Conservation (phyloP, 345 rosid genomes). For the Bruguiera parviflora region DNA sequence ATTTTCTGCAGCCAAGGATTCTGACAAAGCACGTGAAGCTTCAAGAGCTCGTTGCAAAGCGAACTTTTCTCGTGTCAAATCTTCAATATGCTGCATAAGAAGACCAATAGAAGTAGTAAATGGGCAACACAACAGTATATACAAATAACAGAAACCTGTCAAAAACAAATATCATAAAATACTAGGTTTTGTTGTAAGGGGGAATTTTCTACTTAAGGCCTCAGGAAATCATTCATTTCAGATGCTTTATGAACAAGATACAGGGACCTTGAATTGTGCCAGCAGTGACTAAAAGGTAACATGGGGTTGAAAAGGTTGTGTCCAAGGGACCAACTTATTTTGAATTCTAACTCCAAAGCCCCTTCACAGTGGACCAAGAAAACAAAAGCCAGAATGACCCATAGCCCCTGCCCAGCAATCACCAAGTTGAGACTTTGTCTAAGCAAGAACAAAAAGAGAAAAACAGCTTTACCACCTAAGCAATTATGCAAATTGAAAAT, state of each 20-base stretch:
- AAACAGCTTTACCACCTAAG: too few species aligned
- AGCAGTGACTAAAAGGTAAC: background rate
- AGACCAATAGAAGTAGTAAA: slow-evolving; percentile 2
- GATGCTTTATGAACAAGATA: background rate
- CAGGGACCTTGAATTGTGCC: background rate
- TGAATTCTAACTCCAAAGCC: background rate
- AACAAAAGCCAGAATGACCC: background rate
- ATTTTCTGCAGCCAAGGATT: slow-evolving; percentile 95
- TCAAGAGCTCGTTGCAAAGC: slow-evolving; percentile 95
- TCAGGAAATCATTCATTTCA: background rate
- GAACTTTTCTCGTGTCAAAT: slow-evolving; percentile 92
- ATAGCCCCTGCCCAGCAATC: background rate
- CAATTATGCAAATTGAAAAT: too few species aligned
- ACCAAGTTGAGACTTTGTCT: background rate
- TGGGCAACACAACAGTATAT: background rate
- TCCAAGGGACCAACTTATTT: slow-evolving; percentile 2
- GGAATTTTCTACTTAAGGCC: background rate
- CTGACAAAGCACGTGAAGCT: slow-evolving; percentile 84
- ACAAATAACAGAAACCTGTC: too few species aligned
- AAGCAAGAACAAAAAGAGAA: background rate
- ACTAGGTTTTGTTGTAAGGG: too few species aligned
- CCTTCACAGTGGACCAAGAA: background rate
- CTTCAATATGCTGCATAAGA: slow-evolving; percentile 85
- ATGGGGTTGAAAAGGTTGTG: background rate
- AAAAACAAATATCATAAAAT: too few species aligned